Base-by-base conservation (phyloP, 129 eudicot genomes). In the Pulicaria dysenterica region DNA sequence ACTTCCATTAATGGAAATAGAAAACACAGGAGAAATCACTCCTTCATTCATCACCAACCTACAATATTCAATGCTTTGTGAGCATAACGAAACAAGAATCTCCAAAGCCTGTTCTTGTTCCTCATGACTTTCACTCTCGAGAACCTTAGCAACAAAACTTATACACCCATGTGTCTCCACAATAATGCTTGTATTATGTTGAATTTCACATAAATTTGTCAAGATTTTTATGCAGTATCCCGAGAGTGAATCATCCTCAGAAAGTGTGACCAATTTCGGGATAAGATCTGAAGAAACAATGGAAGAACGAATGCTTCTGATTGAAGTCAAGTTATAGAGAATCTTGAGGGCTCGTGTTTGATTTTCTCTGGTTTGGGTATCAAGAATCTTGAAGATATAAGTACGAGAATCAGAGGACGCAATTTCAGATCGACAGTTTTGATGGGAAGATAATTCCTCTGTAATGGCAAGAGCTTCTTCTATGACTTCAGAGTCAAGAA, bases 31-130 rank as follows among this genome's bases (percentile, higher is more conserved):
- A 31, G 96, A 91, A 40, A 94, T 79, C 11, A 90, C 86, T n/a
- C 97, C 95, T 74, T 94, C 96, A 16, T 78, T 89, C 95, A 94
- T 83, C 36, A 86, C 96, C 81, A 88, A 70, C 67, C 79, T 79
- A 75, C 98, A 87, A 62, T 84, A 94, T 42, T 77, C 42, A 46
- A 70, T 76, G n/a, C 84, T 85, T 55, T 94, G 95, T 61, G 95
- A 79, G 79, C 98, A 94, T 45, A 94, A 72, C 6, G 91, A 78
- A 54, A 94, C 85, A 17, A 94, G 89, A 72, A 94, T 57, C 40
- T 59, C 82, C 16, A 86, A 77, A 1, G 95, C 98, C 49, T 77
- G 78, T 58, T 94, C 98, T 86, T 94, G 98, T 47, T 83, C 89
- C 55, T 82, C 83, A 40, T 41, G 58, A 74, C 76, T 84, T 1